Evolutionary conservation across 2,329 filamentous ascomycete species (phyloP).

Genomic region (Neofusicoccum parvum): DNA sequence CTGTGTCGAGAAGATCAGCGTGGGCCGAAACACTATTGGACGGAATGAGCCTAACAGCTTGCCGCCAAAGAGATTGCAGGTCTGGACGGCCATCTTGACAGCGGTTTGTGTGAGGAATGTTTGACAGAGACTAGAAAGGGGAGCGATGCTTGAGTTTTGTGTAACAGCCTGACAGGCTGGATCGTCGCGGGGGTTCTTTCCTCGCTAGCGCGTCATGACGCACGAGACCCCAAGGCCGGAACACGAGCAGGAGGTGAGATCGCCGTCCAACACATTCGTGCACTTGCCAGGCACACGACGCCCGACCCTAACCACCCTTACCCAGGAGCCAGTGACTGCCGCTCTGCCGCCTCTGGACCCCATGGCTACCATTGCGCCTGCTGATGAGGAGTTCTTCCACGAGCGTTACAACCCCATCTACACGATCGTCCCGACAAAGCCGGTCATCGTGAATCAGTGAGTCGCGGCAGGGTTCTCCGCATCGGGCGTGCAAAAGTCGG

Average conservation of each 20-base stretch:
- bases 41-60: neutral
- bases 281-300: neutral
- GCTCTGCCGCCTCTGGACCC: neutral
- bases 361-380: neutral
- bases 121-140: neutral
- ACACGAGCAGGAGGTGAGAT: neutral
- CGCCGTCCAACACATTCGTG: conserved; percentile 12
- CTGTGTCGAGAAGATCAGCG: conserved; percentile 39
- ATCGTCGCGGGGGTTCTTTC: neutral
- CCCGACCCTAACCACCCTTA: neutral
- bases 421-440: conserved; percentile 51
- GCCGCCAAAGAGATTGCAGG: conserved; percentile 16
- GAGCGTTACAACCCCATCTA: conserved; percentile 55
- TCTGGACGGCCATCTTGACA: neutral
- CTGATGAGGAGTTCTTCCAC: conserved; percentile 21
- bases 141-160: neutral
- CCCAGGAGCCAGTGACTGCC: neutral
- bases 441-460: conserved; percentile 49
- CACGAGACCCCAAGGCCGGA: conserved; percentile 1
- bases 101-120: neutral
- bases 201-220: conserved; percentile 19
- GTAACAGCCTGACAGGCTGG: neutral
- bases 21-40: neutral
- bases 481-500: neutral
- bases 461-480: conserved; percentile 4